Percentiles rank a stretch among this genome's conserved stretches.
Evolutionary conservation across 2,329 filamentous ascomycete species (phyloP).

Genomic region (Cytospora paraplurivora): DNA sequence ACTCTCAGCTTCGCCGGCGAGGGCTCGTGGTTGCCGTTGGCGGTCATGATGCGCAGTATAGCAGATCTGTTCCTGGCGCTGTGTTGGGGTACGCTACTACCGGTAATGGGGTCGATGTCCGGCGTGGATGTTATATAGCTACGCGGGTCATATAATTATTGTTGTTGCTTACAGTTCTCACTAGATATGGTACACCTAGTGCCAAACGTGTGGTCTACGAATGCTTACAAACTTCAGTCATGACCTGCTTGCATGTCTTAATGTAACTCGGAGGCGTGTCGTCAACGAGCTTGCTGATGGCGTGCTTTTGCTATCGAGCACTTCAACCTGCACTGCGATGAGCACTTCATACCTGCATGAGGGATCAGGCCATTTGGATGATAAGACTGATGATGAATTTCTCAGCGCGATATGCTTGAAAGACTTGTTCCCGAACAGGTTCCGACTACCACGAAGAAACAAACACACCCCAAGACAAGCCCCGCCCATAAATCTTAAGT

Average conservation of each 20-base stretch:
- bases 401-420: constrained; percentile 16
- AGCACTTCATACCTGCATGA: constrained; percentile 12
- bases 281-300: constrained; percentile 25
- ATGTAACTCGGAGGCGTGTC: constrained; percentile 18
- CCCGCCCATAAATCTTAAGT: background rate
- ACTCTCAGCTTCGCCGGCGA: constrained; percentile 17
- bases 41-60: constrained; percentile 2
- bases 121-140: too few species aligned
- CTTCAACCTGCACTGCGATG: constrained; percentile 25
- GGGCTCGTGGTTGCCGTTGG: background rate
- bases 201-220: background rate
- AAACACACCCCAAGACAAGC: background rate
- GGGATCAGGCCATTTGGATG: constrained; percentile 12
- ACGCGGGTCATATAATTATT: too few species aligned
- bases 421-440: constrained; percentile 4
- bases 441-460: background rate
- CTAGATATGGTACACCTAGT: background rate
- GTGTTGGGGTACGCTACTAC: background rate
- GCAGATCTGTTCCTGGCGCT: background rate
- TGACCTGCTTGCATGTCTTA: background rate
- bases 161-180: background rate
- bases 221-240: background rate
- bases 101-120: background rate
- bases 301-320: constrained; percentile 27
- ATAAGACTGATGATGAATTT: constrained; percentile 20